A percentile compares a stretch with the other conserved stretches of the same genome.
These are phyloP conservation scores for Cryphonectria nitschkei DNA, from an alignment of 2,329 filamentous ascomycete genomes.

Conservation along the genomic window DNA sequence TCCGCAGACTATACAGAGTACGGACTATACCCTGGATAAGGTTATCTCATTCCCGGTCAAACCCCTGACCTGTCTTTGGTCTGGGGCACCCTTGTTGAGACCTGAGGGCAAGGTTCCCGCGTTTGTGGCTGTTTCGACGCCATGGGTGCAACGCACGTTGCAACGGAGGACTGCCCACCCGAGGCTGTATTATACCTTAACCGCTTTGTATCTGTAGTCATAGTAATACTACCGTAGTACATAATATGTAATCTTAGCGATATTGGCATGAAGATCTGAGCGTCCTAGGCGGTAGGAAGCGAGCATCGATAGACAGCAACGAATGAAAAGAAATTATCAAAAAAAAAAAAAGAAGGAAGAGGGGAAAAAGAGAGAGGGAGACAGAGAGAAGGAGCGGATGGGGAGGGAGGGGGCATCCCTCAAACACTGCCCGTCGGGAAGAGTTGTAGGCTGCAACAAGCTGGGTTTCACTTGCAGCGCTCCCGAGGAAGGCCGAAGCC, in stretches of 20 bases:
- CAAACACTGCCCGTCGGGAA: conserved; percentile 25
- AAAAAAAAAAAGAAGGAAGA: background rate
- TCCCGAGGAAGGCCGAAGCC: conserved; percentile 14
- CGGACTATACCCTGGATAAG: conserved; percentile 19
- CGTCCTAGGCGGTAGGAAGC: background rate
- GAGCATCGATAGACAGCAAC: background rate
- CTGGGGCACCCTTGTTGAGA: conserved; percentile 16
- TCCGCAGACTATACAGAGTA: background rate
- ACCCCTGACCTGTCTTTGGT: conserved; percentile 11
- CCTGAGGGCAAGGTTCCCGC: background rate
- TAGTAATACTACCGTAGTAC: background rate
- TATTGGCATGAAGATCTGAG: background rate
- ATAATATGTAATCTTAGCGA: background rate
- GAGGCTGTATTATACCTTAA: background rate
- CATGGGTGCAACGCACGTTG: background rate
- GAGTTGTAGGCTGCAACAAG: conserved; percentile 23
- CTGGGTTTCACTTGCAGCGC: conserved; percentile 25
- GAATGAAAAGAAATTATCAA: too few species aligned
- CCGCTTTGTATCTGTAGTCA: background rate
- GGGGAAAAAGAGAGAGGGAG: background rate
- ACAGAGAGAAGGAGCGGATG: background rate
- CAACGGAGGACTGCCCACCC: conserved; percentile 1
- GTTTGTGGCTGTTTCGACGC: background rate
- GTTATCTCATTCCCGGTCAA: conserved; percentile 18
- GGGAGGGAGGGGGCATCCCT: conserved; percentile 16